Conservation (phyloP, 805 yeast species). For the Crinitomyces ghanaensis region DNA sequence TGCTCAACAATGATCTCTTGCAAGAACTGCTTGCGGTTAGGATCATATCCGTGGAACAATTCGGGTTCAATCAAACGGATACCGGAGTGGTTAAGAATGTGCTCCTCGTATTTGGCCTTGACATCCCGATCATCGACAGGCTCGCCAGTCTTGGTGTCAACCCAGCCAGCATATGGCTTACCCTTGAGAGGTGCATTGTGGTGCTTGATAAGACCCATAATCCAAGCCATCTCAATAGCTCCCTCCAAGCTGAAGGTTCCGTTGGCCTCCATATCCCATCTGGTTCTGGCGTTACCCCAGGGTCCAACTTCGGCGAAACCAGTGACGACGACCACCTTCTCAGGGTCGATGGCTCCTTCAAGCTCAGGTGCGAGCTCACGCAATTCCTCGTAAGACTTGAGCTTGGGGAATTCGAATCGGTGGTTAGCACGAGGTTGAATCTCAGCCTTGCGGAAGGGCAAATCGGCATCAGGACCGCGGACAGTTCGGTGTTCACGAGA, state of each 20-base stretch:
- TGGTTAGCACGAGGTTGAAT: constrained; percentile 93
- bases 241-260: constrained; percentile 97
- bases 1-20: constrained; percentile 97
- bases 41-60: constrained; percentile 86
- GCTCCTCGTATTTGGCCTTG: constrained; percentile 81
- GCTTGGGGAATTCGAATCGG: constrained; percentile 84
- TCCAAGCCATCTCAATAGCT: constrained; percentile 99
- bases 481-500: constrained; percentile 74
- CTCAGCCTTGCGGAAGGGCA: constrained; percentile 63
- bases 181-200: constrained; percentile 86
- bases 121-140: constrained; percentile 94
- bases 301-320: constrained; percentile 99
- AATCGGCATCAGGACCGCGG: constrained; percentile 79
- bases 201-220: constrained; percentile 95
- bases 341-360: constrained; percentile 86
- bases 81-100: constrained; percentile 89
- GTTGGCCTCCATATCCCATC: constrained; percentile 98
- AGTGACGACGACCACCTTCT: constrained; percentile 84
- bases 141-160: constrained; percentile 81
- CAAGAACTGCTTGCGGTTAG: constrained; percentile 80
- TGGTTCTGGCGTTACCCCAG: constrained; percentile 97
- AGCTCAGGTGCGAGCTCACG: constrained; percentile 53
- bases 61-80: constrained; percentile 95
- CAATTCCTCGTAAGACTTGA: constrained; percentile 66
- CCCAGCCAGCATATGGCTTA: constrained; percentile 88